Conservation (phyloP, 495 filamentous ascomycete species). For the Trichoderma virens region DNA sequence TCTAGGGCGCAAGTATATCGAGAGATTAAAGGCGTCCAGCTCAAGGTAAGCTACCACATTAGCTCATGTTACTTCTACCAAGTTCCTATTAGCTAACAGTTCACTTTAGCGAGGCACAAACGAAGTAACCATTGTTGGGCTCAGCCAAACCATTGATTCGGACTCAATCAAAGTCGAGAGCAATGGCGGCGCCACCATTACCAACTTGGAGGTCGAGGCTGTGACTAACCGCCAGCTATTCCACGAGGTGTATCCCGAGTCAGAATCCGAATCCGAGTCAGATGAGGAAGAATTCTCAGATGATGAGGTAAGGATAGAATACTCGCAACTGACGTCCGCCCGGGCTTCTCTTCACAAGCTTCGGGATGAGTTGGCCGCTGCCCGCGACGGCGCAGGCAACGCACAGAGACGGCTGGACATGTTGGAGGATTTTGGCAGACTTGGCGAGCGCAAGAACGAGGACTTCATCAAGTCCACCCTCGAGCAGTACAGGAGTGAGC, state of each 20-base stretch:
- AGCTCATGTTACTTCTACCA: not conserved
- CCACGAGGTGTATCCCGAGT: constrained; percentile 47
- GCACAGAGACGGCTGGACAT: constrained; percentile 33
- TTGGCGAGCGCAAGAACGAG: constrained; percentile 23
- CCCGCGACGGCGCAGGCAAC: constrained; percentile 27
- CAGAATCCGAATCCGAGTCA: constrained; percentile 31
- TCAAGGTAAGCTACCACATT: constrained; percentile 37
- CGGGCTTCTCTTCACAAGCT: constrained; percentile 21
- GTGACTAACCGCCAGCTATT: constrained; percentile 52
- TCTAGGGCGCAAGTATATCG: constrained; percentile 53
- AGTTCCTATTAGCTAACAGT: not conserved
- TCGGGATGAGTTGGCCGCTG: constrained; percentile 20
- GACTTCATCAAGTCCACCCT: constrained; percentile 28
- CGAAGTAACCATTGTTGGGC: constrained; percentile 56
- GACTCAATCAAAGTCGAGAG: constrained; percentile 67
- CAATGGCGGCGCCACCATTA: constrained; percentile 53
- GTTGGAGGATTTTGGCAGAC: constrained; percentile 37
- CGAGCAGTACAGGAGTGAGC: constrained; percentile 40
- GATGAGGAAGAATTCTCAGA: constrained; percentile 28
- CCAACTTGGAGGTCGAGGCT: constrained; percentile 56
- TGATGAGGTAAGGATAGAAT: constrained; percentile 18
- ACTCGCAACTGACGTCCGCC: constrained; percentile 21
- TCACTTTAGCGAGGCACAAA: constrained; percentile 47
- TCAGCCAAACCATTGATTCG: constrained; percentile 56
- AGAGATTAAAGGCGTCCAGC: constrained; percentile 50